Base-by-base conservation (phyloP, 2,329 filamentous ascomycete genomes). In the Fusarium globosum region DNA sequence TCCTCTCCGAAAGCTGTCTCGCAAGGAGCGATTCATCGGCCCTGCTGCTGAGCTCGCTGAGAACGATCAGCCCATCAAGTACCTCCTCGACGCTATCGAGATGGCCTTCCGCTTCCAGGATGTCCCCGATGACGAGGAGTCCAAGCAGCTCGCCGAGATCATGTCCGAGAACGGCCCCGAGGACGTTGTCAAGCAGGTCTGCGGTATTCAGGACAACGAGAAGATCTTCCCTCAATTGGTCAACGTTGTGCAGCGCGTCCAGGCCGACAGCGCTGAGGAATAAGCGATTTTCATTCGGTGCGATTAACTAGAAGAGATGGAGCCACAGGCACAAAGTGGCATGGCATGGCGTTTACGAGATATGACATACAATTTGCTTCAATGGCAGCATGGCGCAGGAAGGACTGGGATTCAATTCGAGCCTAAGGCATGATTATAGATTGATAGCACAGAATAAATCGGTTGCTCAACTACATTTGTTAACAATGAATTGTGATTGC, bases 101-200 rank as follows among this genome's bases (percentile, higher is more conserved):
- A 94, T 96, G 91, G 92, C 94, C 12, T 92, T 99, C 82, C 94
- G 93, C 72, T 99, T 98, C 91, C 95, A 98, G 86, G 94, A 97
- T 78, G 93, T 98, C 63, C 90, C 95, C 77, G 95, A 91, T 18
- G 96, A 99, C 73, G 94, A 97, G 0, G 96, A 98, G 89, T 97
- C 93, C 73, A 87, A 85, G 75, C 92, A 97, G 84, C 88, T 99
- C 16, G 94, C 94, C 79, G 91, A 93, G 86, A 94, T 97, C 80
- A 92, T 99, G 86, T 90, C 93, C 69, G 88, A 91, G 72, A 89
- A 92, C 79, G 86, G 87, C 6, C 86, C 96, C 20, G 91, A 93
- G 76, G 91, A 93, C 3, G 93, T 96, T 14, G 94, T 96, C 51
- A 85, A 87, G 81, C 89, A 96, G 83, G 89, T 99, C 72, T 97